Percentiles rank a stretch among this genome's conserved stretches.
Conservation (phyloP, 441 rosid species). For the Adansonia gregorii region DNA sequence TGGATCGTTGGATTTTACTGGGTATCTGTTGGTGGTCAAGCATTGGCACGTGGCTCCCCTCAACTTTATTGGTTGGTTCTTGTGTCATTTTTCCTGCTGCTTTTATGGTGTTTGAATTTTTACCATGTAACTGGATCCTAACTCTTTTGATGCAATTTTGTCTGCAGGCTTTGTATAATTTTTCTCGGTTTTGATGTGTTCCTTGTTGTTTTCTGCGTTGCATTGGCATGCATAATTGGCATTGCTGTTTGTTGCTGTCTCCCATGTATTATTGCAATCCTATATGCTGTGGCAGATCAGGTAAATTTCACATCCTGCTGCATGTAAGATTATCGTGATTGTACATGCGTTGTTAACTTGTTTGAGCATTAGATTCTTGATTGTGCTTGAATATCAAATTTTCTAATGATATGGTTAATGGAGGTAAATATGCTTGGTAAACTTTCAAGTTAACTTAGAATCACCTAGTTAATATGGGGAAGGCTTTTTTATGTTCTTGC, state of each 20-base stretch:
- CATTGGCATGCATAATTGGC: constrained; percentile 91
- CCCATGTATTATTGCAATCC: constrained; percentile 93
- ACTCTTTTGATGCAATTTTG: constrained; percentile 26
- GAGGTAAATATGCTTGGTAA: background rate
- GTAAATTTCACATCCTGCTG: constrained; percentile 44
- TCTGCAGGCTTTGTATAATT: constrained; percentile 90
- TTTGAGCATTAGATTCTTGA: constrained; percentile 8
- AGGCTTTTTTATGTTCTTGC: background rate
- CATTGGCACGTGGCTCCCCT: constrained; percentile 63
- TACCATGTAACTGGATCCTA: constrained; percentile 24
- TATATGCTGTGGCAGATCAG: constrained; percentile 96
- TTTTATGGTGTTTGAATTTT: background rate
- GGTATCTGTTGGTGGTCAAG: constrained; percentile 91
- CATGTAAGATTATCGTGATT: constrained; percentile 5
- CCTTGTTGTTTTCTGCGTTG: constrained; percentile 94
- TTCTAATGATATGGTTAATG: background rate
- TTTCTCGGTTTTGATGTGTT: constrained; percentile 97
- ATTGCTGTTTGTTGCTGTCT: constrained; percentile 98
- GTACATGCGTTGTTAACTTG: background rate
- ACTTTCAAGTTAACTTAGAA: background rate
- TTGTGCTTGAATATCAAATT: background rate
- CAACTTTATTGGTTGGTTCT: constrained; percentile 84
- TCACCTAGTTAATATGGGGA: background rate
- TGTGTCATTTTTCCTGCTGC: background rate
- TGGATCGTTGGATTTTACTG: constrained; percentile 96